Percentiles rank a stretch among this genome's conserved stretches.
phyloP scores from a whole-genome alignment of 2,329 filamentous ascomycete genomes.

The Diaporthe velutina region DNA sequence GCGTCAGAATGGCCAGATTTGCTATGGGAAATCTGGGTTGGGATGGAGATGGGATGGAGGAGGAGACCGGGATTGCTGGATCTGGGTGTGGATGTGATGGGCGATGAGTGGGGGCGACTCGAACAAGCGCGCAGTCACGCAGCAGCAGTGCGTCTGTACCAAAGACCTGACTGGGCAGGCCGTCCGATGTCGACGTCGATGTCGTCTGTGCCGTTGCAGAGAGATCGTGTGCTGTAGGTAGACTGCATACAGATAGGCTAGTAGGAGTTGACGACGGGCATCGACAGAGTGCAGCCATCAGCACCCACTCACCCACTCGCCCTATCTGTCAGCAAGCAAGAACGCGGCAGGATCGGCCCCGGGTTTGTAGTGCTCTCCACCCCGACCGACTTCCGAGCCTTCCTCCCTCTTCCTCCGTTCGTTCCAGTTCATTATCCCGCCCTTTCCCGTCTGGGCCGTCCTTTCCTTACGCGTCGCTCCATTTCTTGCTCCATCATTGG shows the following conservation, averaged over 20 bases:
- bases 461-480: constrained; percentile 16
- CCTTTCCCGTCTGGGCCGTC: neutral
- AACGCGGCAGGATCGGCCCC: constrained; percentile 10
- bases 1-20: constrained; percentile 30
- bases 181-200: neutral
- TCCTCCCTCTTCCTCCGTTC: neutral
- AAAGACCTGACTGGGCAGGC: neutral
- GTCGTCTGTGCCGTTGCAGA: neutral
- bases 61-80: constrained; percentile 12
- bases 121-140: neutral
- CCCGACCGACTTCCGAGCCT: constrained; percentile 23
- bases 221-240: too few species aligned
- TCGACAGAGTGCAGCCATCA: neutral
- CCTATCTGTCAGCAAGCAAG: neutral
- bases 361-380: neutral
- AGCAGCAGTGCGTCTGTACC: neutral
- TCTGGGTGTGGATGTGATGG: neutral
- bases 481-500: constrained; percentile 1
- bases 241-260: too few species aligned
- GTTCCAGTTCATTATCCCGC: neutral
- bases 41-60: neutral
- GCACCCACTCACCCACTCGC: neutral
- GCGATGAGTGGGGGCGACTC: neutral
- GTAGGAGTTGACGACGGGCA: too few species aligned
- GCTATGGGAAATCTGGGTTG: constrained; percentile 9